A percentile compares a stretch with the other conserved stretches of the same genome.
These are phyloP conservation scores for Phytopythium kandeliae DNA, from an alignment of 352 stramenopile genomes.

Conservation along the genomic window DNA sequence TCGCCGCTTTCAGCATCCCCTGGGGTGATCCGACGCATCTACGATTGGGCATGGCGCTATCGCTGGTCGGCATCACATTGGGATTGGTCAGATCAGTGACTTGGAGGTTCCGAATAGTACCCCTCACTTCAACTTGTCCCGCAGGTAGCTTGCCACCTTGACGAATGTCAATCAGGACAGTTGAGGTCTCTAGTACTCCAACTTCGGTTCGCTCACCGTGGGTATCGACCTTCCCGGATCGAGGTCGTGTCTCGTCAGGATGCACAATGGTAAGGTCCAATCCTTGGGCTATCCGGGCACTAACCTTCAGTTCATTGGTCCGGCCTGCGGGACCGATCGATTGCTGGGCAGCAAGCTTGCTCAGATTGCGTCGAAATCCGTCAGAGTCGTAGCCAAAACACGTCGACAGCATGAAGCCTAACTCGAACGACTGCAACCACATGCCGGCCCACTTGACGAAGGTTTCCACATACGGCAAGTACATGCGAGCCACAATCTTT, in stretches of 20 bases:
- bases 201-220: neutral
- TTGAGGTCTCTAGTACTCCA: constrained; percentile 24
- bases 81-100: constrained; percentile 59
- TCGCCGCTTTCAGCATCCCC: constrained; percentile 27
- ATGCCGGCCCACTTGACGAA: constrained; percentile 29
- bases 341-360: constrained; percentile 30
- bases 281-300: constrained; percentile 2
- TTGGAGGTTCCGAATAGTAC: constrained; percentile 63
- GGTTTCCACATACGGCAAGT: constrained; percentile 35
- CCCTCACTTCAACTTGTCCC: constrained; percentile 40
- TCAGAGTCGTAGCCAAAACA: constrained; percentile 53
- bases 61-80: constrained; percentile 18
- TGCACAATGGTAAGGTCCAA: constrained; percentile 25
- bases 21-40: constrained; percentile 65
- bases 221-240: constrained; percentile 6
- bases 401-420: constrained; percentile 65
- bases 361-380: constrained; percentile 50
- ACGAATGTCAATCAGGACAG: constrained; percentile 22
- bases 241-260: constrained; percentile 17
- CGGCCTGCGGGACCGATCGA: constrained; percentile 8
- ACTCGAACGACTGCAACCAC: constrained; percentile 39
- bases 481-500: constrained; percentile 21
- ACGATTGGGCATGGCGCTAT: constrained; percentile 48
- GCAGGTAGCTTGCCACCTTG: constrained; percentile 9
- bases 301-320: constrained; percentile 22